A percentile compares a stretch with the other conserved stretches of the same genome.
phyloP scores from a whole-genome alignment of 1,284 basidiomycete species.

The Ganoderma leucocontextum region DNA sequence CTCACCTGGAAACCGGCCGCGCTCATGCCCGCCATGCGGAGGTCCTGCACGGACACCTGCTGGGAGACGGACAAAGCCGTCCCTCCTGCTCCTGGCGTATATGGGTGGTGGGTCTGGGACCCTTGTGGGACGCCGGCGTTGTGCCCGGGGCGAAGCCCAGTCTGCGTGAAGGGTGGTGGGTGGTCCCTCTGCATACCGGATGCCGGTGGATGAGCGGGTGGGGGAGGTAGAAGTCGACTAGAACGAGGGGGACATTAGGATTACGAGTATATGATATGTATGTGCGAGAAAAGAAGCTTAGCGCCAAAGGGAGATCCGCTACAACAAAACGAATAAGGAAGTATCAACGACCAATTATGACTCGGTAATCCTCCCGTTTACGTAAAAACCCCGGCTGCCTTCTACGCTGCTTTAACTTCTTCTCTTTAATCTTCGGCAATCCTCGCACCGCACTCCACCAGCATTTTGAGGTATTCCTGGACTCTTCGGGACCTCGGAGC shows the following conservation, averaged over 20 bases:
- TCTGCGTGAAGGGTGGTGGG: neutral
- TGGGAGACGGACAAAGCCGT: neutral
- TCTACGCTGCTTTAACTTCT: neutral
- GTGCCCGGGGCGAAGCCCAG: neutral
- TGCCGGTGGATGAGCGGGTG: neutral
- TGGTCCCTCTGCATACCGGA: constrained; percentile 2
- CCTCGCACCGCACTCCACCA: neutral
- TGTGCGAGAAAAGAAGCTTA: neutral
- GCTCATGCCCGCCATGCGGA: neutral
- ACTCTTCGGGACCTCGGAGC: neutral
- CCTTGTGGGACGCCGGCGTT: neutral
- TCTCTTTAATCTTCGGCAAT: neutral
- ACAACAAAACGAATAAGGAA: neutral
- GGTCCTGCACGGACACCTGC: neutral
- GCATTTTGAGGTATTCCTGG: neutral
- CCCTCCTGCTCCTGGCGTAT: neutral
- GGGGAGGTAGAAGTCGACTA: neutral
- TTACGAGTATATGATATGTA: neutral
- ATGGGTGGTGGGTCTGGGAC: neutral
- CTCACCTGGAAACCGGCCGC: neutral
- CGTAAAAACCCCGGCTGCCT: neutral
- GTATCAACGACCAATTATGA: neutral
- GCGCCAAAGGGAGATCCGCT: constrained; percentile 1
- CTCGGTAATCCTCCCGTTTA: neutral
- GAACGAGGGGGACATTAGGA: neutral